These are phyloP conservation scores for Lactuca sativa DNA, from an alignment of 129 eudicot species.

Conservation along the genomic window DNA sequence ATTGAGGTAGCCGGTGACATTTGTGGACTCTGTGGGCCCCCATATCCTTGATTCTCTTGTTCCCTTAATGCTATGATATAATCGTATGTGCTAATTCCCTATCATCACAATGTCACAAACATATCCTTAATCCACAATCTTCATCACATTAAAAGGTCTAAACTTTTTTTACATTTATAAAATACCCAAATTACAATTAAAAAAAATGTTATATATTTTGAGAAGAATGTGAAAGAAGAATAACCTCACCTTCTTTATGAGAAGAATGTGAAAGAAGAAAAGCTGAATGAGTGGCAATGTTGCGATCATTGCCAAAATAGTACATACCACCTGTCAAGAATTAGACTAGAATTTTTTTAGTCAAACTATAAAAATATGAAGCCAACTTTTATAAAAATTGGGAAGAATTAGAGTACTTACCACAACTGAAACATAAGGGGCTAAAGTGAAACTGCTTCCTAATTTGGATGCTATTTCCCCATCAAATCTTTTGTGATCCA, in stretches of 20 bases:
- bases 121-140: neutral
- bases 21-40: constrained; percentile 91
- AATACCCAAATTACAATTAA: neutral
- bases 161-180: constrained; percentile 9
- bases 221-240: too few species aligned
- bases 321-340: constrained; percentile 70
- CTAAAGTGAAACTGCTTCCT: constrained; percentile 94
- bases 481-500: constrained; percentile 55
- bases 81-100: constrained; percentile 98
- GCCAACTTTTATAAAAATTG: neutral
- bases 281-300: constrained; percentile 92
- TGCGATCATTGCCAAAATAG: constrained; percentile 93
- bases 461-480: constrained; percentile 66
- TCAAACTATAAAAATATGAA: too few species aligned
- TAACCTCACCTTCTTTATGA: constrained; percentile 73
- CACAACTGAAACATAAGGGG: constrained; percentile 86
- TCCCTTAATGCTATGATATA: constrained; percentile 91
- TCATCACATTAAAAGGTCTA: neutral
- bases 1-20: constrained; percentile 89
- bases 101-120: constrained; percentile 11
- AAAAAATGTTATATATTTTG: neutral
- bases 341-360: neutral
- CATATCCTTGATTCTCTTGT: constrained; percentile 81
- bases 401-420: constrained; percentile 39
- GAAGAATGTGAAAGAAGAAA: constrained; percentile 96